Conservation (phyloP, 2,329 filamentous ascomycete species). For the Verticillium nonalfalfae region DNA sequence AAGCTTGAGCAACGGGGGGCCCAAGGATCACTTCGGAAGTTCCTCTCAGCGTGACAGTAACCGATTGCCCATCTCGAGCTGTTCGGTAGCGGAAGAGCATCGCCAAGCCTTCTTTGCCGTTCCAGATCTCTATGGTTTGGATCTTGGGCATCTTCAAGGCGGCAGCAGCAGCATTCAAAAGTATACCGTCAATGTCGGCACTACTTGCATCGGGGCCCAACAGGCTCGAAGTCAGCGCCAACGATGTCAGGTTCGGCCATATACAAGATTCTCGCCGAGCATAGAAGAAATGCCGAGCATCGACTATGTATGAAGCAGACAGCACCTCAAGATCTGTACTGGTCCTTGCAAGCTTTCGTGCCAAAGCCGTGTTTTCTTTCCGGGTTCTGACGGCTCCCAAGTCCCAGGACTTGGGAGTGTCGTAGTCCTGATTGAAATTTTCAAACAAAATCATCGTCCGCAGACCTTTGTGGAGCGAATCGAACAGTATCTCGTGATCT, state of each 20-base stretch:
- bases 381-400: too few relatives aligned
- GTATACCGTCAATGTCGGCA: background rate
- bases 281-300: constrained; percentile 14
- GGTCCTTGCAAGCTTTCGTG: too few relatives aligned
- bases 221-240: constrained; percentile 22
- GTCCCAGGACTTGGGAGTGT: too few relatives aligned
- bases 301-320: constrained; percentile 11
- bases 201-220: constrained; percentile 17
- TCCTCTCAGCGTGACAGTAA: constrained; percentile 16
- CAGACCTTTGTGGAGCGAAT: too few relatives aligned
- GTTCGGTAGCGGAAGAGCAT: constrained; percentile 17
- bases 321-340: too few relatives aligned
- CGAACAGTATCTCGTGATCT: too few relatives aligned
- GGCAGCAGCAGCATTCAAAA: constrained; percentile 1
- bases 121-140: constrained; percentile 25
- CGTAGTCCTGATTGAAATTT: too few relatives aligned
- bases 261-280: constrained; percentile 18
- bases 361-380: too few relatives aligned
- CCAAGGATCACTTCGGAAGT: constrained; percentile 14
- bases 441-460: too few relatives aligned
- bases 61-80: constrained; percentile 10
- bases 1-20: too few relatives aligned
- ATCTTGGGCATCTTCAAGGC: constrained; percentile 20
- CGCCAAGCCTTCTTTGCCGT: constrained; percentile 17
- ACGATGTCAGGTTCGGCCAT: constrained; percentile 22